Conservation (phyloP, 1,284 basidiomycete genomes). For the Phellopilus nigrolimitatus region DNA sequence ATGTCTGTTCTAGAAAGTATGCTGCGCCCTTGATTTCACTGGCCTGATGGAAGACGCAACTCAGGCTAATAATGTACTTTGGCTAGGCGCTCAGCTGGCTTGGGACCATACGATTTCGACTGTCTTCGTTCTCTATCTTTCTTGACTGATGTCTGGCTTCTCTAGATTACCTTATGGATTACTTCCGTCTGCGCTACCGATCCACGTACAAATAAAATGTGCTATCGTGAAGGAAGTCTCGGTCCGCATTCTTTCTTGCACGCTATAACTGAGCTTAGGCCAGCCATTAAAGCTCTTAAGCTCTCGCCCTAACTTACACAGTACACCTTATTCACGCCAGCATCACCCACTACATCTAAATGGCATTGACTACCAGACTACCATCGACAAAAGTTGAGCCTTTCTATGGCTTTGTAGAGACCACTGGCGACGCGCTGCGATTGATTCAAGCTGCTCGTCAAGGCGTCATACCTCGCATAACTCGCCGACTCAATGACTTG, state of each 20-base stretch:
- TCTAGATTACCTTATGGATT: neutral
- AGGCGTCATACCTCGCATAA: slow-evolving; percentile 70
- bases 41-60: too few species aligned
- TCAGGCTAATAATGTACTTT: too few species aligned
- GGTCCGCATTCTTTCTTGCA: neutral
- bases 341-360: slow-evolving; percentile 31
- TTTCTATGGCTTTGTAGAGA: slow-evolving; percentile 69
- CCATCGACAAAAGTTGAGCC: slow-evolving; percentile 43
- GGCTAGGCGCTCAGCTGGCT: too few species aligned
- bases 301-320: slow-evolving; percentile 7
- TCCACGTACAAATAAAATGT: neutral
- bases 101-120: too few species aligned
- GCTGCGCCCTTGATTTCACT: too few species aligned
- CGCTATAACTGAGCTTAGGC: slow-evolving; percentile 7
- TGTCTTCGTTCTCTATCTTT: neutral
- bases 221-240: slow-evolving; percentile 3
- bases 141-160: slow-evolving; percentile 5
- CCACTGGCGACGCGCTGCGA: slow-evolving; percentile 72
- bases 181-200: neutral
- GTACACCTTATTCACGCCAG: slow-evolving; percentile 9
- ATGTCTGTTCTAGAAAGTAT: neutral
- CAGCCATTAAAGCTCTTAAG: slow-evolving; percentile 15
- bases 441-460: slow-evolving; percentile 74
- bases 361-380: slow-evolving; percentile 48
- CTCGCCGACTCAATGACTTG: slow-evolving; percentile 70